Base-by-base conservation (phyloP, 805 yeast species). In the Myxozyma sirexii region DNA sequence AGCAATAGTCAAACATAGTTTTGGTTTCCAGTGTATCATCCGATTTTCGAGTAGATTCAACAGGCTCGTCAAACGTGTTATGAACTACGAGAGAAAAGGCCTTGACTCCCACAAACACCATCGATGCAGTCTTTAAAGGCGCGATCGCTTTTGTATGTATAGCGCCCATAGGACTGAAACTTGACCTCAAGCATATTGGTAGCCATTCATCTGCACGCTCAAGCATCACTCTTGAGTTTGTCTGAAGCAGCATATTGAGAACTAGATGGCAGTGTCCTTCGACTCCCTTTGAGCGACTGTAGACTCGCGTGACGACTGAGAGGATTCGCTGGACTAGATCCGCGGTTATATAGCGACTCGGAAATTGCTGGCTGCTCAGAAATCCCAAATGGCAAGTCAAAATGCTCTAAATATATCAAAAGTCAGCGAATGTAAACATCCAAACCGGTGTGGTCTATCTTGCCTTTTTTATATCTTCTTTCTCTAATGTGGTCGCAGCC, bases 161-260 rank as follows among this genome's bases (percentile, higher is more conserved):
- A 23, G 45, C 54, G 15, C 59, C 55, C 2, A 35, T 29, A 3
- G 49, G 27, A 33, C 58, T 48, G 35, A 62, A 62, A 12, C 49
- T 17, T n/a, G 52, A 48, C 1, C 38, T 21, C n/a, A 62, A 21
- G 8, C 44, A 41, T 3, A 35, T 21, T 10, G 66, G 65, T n/a
- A 62, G 38, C 66, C 66, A 62, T 23, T 49, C 61, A 2, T 35
- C n/a, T 23, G 62, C 59, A 0, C 47, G 42, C 10, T 29, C 42
- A 8, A 60, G 60, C 66, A 62, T 62, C 1, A 54, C 8, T 12
- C 33, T 15, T 4, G 54, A 27, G 26, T 38, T 35, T 13, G 44
- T 33, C 21, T 35, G 33, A 6, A 61, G 23, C 8, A 62, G 50
- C 50, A 43, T 50, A 21, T 56, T 60, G 44, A 50, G 31, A 19